A percentile compares a stretch with the other conserved stretches of the same genome.
These are phyloP conservation scores for Pichia phayaonensis DNA, from an alignment of 805 yeast genomes.

Conservation along the genomic window DNA sequence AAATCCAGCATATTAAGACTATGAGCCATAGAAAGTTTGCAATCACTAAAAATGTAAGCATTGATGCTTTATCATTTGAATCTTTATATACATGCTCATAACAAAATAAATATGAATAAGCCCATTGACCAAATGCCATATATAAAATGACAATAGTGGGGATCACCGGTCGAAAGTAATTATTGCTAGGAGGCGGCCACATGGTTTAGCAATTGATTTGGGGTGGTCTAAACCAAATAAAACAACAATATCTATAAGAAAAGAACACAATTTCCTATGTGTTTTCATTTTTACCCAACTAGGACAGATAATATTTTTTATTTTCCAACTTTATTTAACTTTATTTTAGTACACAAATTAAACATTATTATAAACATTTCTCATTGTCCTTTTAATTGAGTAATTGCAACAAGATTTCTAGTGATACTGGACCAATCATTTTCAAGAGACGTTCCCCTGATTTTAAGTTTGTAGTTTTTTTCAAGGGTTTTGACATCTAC, in stretches of 20 bases:
- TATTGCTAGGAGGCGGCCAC: neutral
- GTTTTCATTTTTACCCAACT: neutral
- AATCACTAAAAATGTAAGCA: slow-evolving; percentile 28
- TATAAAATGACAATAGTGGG: slow-evolving; percentile 15
- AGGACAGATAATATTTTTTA: neutral
- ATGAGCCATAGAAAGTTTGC: slow-evolving; percentile 22
- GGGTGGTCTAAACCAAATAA: neutral
- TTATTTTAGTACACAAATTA: neutral
- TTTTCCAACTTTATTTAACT: neutral
- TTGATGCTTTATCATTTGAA: slow-evolving; percentile 30
- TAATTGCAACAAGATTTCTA: slow-evolving; percentile 20
- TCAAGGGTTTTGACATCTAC: slow-evolving; percentile 26
- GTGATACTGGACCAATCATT: slow-evolving; percentile 16
- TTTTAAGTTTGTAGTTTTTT: slow-evolving; percentile 21
- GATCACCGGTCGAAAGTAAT: neutral
- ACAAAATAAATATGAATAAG: slow-evolving; percentile 25
- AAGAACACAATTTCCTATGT: too few species aligned
- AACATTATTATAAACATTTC: neutral
- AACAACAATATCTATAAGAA: too few species aligned
- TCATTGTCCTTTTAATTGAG: slow-evolving; percentile 25
- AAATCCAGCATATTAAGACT: slow-evolving; percentile 36
- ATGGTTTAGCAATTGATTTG: neutral
- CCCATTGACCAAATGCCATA: slow-evolving; percentile 23
- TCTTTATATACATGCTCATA: slow-evolving; percentile 31
- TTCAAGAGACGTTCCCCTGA: slow-evolving; percentile 8